These are phyloP conservation scores for Hypholoma fasciculare DNA, from an alignment of 768 basidiomycete species.

Conservation along the genomic window DNA sequence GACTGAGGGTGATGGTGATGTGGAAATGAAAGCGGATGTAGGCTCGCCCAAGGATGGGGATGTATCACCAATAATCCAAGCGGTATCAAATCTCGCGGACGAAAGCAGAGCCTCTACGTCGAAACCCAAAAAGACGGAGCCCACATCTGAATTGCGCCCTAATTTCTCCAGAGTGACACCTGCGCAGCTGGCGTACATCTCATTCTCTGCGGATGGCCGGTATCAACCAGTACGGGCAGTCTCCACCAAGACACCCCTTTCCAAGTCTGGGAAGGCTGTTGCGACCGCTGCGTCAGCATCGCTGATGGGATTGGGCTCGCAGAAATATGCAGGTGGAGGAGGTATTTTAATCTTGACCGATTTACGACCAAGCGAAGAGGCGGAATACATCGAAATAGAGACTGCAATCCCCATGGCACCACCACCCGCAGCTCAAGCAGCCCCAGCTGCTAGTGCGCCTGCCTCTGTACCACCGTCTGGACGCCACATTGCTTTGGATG, in stretches of 20 bases:
- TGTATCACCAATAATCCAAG: conserved; percentile 56
- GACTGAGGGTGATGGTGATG: conserved; percentile 56
- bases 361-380: conserved; percentile 64
- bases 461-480: conserved; percentile 35
- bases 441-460: conserved; percentile 30
- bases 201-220: conserved; percentile 75
- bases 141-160: conserved; percentile 68
- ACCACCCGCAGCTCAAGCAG: conserved; percentile 22
- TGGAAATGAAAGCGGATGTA: conserved; percentile 77
- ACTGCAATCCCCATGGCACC: conserved; percentile 31
- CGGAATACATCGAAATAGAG: conserved; percentile 70
- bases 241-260: conserved; percentile 41
- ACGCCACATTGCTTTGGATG: conserved; percentile 68
- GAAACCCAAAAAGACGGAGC: conserved; percentile 68
- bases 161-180: conserved; percentile 96
- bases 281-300: conserved; percentile 27
- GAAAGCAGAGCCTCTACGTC: conserved; percentile 36
- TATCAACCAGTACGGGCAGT: conserved; percentile 91
- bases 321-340: conserved; percentile 76
- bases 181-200: conserved; percentile 80
- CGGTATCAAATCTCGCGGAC: conserved; percentile 49
- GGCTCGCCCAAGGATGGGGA: conserved; percentile 49
- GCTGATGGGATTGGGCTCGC: conserved; percentile 38
- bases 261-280: conserved; percentile 34
- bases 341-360: conserved; percentile 88